phyloP scores from a whole-genome alignment of 306 rosid genomes.

The Quillaja saponaria region DNA sequence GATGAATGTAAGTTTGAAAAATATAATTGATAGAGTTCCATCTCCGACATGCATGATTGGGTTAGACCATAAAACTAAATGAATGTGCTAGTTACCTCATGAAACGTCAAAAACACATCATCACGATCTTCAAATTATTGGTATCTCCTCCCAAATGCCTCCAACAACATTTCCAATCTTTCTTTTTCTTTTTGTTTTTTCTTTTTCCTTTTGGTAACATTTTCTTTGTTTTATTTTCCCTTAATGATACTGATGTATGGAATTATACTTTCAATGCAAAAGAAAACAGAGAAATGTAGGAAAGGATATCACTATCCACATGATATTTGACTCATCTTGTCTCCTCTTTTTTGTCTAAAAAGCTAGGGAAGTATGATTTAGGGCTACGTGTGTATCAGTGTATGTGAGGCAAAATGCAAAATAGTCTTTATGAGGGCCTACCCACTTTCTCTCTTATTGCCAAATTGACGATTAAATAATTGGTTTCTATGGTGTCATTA shows the following conservation, averaged over 20 bases:
- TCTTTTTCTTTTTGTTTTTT: conserved; percentile 22
- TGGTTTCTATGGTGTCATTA: neutral
- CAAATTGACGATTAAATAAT: neutral
- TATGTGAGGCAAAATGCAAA: too few species aligned
- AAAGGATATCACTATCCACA: conserved; percentile 15
- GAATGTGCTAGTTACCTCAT: neutral
- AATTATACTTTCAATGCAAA: conserved; percentile 27
- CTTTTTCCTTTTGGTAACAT: neutral
- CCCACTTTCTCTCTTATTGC: conserved; percentile 13
- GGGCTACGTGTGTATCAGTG: too few species aligned
- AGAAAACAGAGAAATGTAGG: conserved; percentile 15
- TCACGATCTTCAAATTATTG: conserved; percentile 17
- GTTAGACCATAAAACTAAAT: too few species aligned
- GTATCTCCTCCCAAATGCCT: conserved; percentile 13
- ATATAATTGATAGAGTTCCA: too few species aligned
- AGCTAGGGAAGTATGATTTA: too few species aligned
- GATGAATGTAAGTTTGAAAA: too few species aligned
- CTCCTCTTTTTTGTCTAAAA: conserved; percentile 11
- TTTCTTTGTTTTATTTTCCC: conserved; percentile 2
- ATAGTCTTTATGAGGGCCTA: conserved; percentile 1
- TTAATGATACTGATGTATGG: conserved; percentile 15
- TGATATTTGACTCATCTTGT: conserved; percentile 19
- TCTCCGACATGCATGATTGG: too few species aligned
- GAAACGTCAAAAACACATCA: neutral
- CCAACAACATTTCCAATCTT: conserved; percentile 33